Evolutionary conservation across 345 rosid genomes (phyloP), one percentile per base, ranked within the genome.

Genomic region (Sonneratia alba): DNA sequence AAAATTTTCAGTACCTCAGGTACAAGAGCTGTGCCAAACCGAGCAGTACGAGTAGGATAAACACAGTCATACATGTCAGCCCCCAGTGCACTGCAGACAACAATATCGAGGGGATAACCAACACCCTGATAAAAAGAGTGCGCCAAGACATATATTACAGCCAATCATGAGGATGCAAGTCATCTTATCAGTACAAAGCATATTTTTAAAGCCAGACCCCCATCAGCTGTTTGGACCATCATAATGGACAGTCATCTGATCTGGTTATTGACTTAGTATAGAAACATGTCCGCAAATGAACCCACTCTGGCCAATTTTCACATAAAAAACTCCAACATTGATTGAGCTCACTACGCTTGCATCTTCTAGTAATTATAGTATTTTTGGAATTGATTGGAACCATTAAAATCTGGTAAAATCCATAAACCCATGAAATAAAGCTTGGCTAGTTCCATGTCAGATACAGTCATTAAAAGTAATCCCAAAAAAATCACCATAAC

Each of bases 11-110:
- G 77, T 77, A 90, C 96, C 96, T 88, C 88, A 7, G 93, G 96
- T 71, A 87, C 80, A 64, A 87, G 85, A 79, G 93, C 90, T 70
- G 89, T 87, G 78, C 93, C 96, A 80, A 90, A 90, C 43, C 90
- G 91, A 77, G 93, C 96, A 76, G 93, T 88, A 59, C 91, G 93
- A 66, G 93, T 90, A 57, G 93, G 96, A 76, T 85, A 90, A 70
- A 90, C 96, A 70, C 89, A 88, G 74, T 88, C 96, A 34, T 88
- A 90, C 91, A 87, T 84, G 79, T 90, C 96, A 71, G 93, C 93
- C 51, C 96, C 93, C 75, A 90, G 80, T 74, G 93, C 91, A 79
- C 91, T 90, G 85, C 96, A 90, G 71, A 90, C 93, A 68, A 90
- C 90, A 64, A 88, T 84, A 83, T 88, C 92, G 72, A 89, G 77